Conservation (phyloP, 345 rosid genomes). For the Cardiospermum halicacabum region DNA sequence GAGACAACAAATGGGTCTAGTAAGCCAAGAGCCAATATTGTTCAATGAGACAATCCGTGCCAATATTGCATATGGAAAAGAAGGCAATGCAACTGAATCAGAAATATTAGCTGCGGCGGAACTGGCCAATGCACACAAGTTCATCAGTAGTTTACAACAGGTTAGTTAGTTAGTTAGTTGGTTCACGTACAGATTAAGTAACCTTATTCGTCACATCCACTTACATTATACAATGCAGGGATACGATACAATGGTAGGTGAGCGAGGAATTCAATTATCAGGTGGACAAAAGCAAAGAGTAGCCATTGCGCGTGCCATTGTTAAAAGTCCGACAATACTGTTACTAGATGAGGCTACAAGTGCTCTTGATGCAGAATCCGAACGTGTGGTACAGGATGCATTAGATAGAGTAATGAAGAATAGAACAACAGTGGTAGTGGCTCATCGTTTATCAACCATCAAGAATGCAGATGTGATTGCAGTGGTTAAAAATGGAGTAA, state of each 20-base stretch:
- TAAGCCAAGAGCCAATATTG: constrained; percentile 75
- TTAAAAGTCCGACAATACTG: constrained; percentile 45
- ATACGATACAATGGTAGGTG: constrained; percentile 52
- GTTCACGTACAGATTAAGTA: too few relatives aligned
- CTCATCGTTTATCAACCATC: constrained; percentile 51
- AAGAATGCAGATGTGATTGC: constrained; percentile 59
- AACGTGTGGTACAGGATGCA: constrained; percentile 49
- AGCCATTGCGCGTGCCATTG: constrained; percentile 56
- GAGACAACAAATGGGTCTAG: constrained; percentile 74
- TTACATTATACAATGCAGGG: constrained; percentile 33
- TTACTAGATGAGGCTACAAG: constrained; percentile 60
- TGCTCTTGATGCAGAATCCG: constrained; percentile 58
- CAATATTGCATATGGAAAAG: constrained; percentile 78
- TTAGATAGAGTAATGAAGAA: constrained; percentile 42
- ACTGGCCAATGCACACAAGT: constrained; percentile 71
- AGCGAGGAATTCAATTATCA: constrained; percentile 48
- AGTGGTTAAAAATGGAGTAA: constrained; percentile 46
- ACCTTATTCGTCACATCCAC: not conserved
- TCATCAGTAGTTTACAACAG: constrained; percentile 80
- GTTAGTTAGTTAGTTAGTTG: too few relatives aligned
- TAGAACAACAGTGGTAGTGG: constrained; percentile 47
- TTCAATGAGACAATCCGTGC: constrained; percentile 72
- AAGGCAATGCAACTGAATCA: constrained; percentile 58
- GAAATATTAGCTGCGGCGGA: constrained; percentile 69
- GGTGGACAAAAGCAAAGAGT: constrained; percentile 60